Percentiles rank a stretch among this genome's conserved stretches.
phyloP scores from a whole-genome alignment of 164 flowering plant genomes.

The Aristolochia fimbriata region DNA sequence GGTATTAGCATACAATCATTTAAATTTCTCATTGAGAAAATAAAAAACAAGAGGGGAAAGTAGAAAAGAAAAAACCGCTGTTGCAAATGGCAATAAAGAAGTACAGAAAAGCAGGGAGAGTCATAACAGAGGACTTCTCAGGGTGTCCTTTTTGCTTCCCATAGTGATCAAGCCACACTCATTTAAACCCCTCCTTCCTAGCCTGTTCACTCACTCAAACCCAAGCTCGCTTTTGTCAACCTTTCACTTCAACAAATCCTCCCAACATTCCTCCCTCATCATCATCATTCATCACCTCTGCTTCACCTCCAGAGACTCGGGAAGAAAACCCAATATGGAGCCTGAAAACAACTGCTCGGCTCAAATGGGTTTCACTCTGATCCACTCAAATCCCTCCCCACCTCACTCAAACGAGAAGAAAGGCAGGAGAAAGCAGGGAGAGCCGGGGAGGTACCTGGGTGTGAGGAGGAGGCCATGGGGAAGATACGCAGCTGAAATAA shows the following conservation, averaged over 20 bases:
- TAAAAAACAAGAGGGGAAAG: background rate
- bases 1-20: background rate
- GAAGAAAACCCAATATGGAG: constrained; percentile 18
- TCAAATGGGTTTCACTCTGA: constrained; percentile 35
- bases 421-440: constrained; percentile 67
- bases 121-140: constrained; percentile 25
- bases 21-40: background rate
- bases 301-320: constrained; percentile 28
- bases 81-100: background rate
- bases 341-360: constrained; percentile 10
- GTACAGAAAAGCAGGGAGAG: constrained; percentile 11
- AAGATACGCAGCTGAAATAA: constrained; percentile 86
- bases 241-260: background rate
- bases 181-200: constrained; percentile 15
- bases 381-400: constrained; percentile 32
- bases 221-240: background rate
- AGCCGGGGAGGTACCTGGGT: constrained; percentile 88
- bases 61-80: background rate
- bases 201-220: constrained; percentile 10
- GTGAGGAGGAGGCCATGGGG: constrained; percentile 95
- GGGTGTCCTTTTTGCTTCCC: constrained; percentile 18
- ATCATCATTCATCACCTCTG: background rate
- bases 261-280: constrained; percentile 6
- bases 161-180: constrained; percentile 21
- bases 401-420: constrained; percentile 7